These are phyloP conservation scores for Limonium bicolor DNA, from an alignment of 148 eudicot species.

Conservation along the genomic window DNA sequence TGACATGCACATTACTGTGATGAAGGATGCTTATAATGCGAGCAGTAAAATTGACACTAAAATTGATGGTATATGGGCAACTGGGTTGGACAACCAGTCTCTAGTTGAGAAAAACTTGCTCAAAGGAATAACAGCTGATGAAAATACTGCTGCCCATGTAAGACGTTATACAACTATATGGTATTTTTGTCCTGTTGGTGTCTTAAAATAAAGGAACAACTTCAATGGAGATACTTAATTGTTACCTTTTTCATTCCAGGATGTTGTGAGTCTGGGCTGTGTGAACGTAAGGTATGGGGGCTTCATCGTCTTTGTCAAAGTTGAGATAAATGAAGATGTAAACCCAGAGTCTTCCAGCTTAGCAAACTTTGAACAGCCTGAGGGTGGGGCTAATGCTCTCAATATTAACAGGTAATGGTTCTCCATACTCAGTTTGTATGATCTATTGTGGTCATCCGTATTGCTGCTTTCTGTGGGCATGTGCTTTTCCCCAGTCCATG, in stretches of 20 bases:
- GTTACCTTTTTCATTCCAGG: constrained; percentile 37
- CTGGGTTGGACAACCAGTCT: constrained; percentile 48
- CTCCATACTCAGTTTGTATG: too few relatives aligned
- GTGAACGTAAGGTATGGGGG: constrained; percentile 81
- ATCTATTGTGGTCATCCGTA: background rate
- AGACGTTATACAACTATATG: constrained; percentile 10
- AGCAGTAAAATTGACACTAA: constrained; percentile 89
- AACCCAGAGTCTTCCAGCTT: constrained; percentile 26
- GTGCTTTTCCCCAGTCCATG: too few relatives aligned
- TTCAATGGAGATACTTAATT: background rate
- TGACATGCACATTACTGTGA: constrained; percentile 55
- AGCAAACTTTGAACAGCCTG: constrained; percentile 72
- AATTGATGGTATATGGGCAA: constrained; percentile 78
- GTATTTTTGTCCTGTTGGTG: too few relatives aligned
- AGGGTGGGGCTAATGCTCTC: constrained; percentile 98
- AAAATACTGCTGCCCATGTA: constrained; percentile 99
- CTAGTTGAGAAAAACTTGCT: constrained; percentile 67
- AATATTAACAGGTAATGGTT: constrained; percentile 77
- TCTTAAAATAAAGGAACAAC: background rate
- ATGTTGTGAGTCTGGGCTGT: constrained; percentile 73
- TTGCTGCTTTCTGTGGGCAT: background rate
- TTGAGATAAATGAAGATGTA: constrained; percentile 37
- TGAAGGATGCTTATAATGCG: constrained; percentile 64
- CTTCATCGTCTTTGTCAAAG: constrained; percentile 67
- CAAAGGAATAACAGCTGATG: constrained; percentile 98